Percentiles rank a stretch among this genome's conserved stretches.
Evolutionary conservation across 495 filamentous ascomycete species (phyloP).

Genomic region (Apiosordaria backusii): DNA sequence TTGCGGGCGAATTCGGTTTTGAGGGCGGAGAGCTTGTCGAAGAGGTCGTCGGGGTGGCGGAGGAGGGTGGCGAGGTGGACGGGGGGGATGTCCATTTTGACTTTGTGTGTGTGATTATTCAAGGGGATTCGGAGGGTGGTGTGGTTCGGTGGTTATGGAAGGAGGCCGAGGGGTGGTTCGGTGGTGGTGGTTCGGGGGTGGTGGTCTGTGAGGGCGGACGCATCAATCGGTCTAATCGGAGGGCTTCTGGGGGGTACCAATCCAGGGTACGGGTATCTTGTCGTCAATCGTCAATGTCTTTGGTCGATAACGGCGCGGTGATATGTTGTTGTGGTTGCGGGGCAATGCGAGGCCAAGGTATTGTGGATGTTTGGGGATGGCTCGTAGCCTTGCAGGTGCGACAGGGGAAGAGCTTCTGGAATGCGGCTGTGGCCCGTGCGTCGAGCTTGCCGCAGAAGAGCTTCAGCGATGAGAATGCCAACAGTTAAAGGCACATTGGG

Average conservation of each 20-base stretch:
- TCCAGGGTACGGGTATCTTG: not conserved
- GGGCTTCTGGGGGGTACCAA: not conserved
- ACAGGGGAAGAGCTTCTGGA: not conserved
- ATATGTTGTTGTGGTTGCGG: not conserved
- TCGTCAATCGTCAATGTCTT: not conserved
- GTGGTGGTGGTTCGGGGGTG: not conserved
- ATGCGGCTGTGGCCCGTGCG: not conserved
- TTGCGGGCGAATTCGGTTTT: constrained; percentile 93
- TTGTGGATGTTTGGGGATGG: not conserved
- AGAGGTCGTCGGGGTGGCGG: constrained; percentile 73
- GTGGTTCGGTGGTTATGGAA: not conserved
- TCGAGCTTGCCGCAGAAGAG: not conserved
- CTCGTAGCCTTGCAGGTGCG: not conserved
- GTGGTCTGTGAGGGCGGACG: not conserved
- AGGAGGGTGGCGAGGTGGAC: constrained; percentile 72
- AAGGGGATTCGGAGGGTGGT: not conserved
- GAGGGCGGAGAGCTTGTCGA: constrained; percentile 82
- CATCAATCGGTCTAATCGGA: not conserved
- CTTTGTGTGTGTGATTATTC: constrained; percentile 9
- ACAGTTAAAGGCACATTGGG: too few species aligned
- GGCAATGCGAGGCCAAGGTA: not conserved
- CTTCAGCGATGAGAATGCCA: not conserved
- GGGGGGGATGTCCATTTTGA: constrained; percentile 51
- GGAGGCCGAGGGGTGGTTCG: too few species aligned
- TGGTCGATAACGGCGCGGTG: not conserved